Conservation (phyloP, 2,329 filamentous ascomycete species). For the Xylariales sp. region DNA sequence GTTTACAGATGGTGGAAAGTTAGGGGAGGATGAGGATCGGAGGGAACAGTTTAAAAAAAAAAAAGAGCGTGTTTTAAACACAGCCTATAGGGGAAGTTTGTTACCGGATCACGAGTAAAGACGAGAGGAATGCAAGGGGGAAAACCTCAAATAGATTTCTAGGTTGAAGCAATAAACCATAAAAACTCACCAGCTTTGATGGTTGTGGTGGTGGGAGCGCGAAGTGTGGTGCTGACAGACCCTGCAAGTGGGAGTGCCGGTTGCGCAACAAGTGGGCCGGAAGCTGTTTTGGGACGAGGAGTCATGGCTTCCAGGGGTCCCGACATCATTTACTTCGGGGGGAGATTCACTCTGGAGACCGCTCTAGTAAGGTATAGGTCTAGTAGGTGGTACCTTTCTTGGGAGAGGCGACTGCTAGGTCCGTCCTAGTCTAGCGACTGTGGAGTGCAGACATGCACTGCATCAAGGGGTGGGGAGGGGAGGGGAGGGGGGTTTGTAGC, state of each 20-base stretch:
- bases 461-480: constrained; percentile 13
- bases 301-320: constrained; percentile 40
- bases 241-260: constrained; percentile 37
- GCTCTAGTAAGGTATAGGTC: background rate
- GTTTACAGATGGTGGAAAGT: constrained; percentile 14
- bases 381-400: background rate
- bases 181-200: constrained; percentile 38
- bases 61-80: background rate
- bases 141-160: constrained; percentile 1
- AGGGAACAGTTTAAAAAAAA: background rate
- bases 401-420: constrained; percentile 1
- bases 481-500: constrained; percentile 1
- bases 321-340: constrained; percentile 28
- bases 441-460: constrained; percentile 28
- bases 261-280: constrained; percentile 39
- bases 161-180: constrained; percentile 30
- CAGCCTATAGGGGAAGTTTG: background rate
- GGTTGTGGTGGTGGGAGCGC: constrained; percentile 37
- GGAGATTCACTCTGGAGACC: background rate
- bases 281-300: constrained; percentile 38
- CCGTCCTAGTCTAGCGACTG: constrained; percentile 13
- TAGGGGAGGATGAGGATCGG: background rate
- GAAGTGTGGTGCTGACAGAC: constrained; percentile 24
- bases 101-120: background rate
- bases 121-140: background rate